Conservation (phyloP, 331 rosid genomes). For the Phaseolus coccineus region DNA sequence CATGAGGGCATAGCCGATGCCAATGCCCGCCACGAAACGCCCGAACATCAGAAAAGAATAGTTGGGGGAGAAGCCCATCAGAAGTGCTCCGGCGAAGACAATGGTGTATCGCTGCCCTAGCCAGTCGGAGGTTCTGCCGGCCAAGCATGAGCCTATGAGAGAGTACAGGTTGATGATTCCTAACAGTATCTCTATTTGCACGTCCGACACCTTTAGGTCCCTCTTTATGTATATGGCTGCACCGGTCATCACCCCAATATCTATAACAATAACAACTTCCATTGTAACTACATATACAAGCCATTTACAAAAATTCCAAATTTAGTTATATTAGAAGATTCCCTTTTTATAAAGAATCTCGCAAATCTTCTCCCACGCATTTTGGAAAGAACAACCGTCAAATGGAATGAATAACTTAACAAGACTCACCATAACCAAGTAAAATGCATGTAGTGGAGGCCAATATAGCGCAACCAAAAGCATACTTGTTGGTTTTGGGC, state of each 20-base stretch:
- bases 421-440: constrained; percentile 80
- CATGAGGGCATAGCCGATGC: constrained; percentile 83
- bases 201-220: constrained; percentile 62
- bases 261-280: constrained; percentile 35
- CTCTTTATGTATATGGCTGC: constrained; percentile 63
- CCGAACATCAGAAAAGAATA: constrained; percentile 82
- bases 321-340: not conserved
- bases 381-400: no score
- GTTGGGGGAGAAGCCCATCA: constrained; percentile 86
- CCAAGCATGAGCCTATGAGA: constrained; percentile 70
- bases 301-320: no score
- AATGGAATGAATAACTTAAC: no score
- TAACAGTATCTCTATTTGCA: constrained; percentile 57
- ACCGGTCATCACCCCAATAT: constrained; percentile 95
- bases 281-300: no score
- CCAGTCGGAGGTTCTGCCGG: constrained; percentile 90
- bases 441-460: constrained; percentile 92
- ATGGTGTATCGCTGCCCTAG: constrained; percentile 89
- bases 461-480: constrained; percentile 71
- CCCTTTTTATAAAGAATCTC: not conserved
- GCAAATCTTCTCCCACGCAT: not conserved
- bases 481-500: constrained; percentile 63
- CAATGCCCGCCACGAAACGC: constrained; percentile 82
- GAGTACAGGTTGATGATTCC: constrained; percentile 75
- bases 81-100: constrained; percentile 66